Base-by-base conservation (phyloP, 1,284 basidiomycete genomes). In the Athelia sp. region DNA sequence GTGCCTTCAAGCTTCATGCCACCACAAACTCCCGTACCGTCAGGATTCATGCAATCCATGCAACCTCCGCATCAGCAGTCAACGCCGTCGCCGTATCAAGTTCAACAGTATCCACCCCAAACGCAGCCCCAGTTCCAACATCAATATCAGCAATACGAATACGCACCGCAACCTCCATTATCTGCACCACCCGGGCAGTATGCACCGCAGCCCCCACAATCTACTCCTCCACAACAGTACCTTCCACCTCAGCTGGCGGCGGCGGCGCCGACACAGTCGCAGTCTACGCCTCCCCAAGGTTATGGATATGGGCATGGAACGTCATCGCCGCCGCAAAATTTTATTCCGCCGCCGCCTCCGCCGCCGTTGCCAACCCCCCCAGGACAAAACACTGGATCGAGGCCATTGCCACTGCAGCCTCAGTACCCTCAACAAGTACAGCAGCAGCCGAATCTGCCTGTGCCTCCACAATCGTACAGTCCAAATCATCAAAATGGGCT, bases 211-310 rank as follows among this genome's bases (percentile, higher is more conserved):
- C 69, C 67, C 54, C 45, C 63, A 19, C 51, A 40, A n/a, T 45
- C 65, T n/a, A 58, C 64, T 4, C 63, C 63, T 34, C 61, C 69
- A 15, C 62, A 65, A 47, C 67, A 69, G 35, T 71, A 75, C 56
- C 62, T 68, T 13, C 66, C 70, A 43, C 52, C 58, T n/a, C 55
- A 58, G 34, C 53, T 64, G 32, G 56, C 61, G 0, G 50, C 56
- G 51, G 51, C 58, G 44, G 49, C 59, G 43, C 53, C 50, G 47
- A 43, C 64, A 47, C 55, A 56, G 38, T 34, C 51, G n/a, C 62
- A 56, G 48, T 60, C 60, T 6, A 46, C 56, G 46, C 57, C 59
- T 34, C 58, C 63, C 43, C 60, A 61, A 46, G 54, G 54, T 43
- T 60, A 73, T 50, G 49, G 52, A 42, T 68, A 63, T 46, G 48